Evolutionary conservation across 805 yeast genomes (phyloP).

Genomic region (Lachancea kluyveri): DNA sequence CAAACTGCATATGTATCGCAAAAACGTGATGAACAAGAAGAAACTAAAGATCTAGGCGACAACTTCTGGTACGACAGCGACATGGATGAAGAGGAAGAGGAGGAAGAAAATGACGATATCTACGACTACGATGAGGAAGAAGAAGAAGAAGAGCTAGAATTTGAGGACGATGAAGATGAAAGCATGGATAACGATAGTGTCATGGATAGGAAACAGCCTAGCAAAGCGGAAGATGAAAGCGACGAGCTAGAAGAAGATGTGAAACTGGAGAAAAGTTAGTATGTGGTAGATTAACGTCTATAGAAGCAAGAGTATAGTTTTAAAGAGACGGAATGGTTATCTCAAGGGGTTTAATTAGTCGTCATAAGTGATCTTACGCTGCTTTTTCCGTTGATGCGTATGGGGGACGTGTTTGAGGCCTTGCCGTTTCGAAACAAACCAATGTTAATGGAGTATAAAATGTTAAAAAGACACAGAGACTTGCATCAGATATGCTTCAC

Average conservation of each 20-base stretch:
- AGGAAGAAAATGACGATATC: constrained; percentile 56
- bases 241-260: constrained; percentile 29
- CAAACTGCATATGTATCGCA: constrained; percentile 45
- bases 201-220: constrained; percentile 31
- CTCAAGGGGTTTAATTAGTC: too few relatives aligned
- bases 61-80: constrained; percentile 76
- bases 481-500: constrained; percentile 22
- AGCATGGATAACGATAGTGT: constrained; percentile 31
- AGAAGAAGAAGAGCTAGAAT: constrained; percentile 24
- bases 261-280: constrained; percentile 22
- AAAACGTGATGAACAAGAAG: constrained; percentile 29
- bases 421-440: too few relatives aligned
- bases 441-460: too few relatives aligned
- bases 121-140: constrained; percentile 41
- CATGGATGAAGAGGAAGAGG: constrained; percentile 64
- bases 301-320: too few relatives aligned
- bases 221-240: constrained; percentile 28
- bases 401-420: too few relatives aligned
- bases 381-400: too few relatives aligned
- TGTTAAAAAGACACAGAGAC: too few relatives aligned
- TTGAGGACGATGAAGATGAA: constrained; percentile 26
- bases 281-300: too few relatives aligned
- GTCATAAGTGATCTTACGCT: too few relatives aligned
- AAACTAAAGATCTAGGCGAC: constrained; percentile 61
- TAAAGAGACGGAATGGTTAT: too few relatives aligned